These are phyloP conservation scores for Closterium sp. DNA, from an alignment of 139 green algal genomes.

Conservation along the genomic window DNA sequence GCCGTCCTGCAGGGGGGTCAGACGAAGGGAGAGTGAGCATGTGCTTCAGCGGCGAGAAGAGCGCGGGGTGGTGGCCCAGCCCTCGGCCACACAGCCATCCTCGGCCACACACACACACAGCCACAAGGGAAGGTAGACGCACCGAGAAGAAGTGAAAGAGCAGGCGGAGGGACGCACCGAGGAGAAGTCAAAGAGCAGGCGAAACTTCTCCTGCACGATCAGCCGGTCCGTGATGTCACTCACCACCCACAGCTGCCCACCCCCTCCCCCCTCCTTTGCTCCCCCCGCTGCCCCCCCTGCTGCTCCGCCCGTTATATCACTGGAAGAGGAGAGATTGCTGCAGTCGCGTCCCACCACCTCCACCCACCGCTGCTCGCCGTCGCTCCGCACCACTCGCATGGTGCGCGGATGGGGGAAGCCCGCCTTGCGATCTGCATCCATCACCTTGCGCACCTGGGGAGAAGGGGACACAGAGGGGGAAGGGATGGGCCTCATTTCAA, in stretches of 20 bases:
- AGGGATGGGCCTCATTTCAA: too few relatives aligned
- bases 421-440: background rate
- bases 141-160: background rate
- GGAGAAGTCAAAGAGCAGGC: conserved; percentile 7
- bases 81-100: too few relatives aligned
- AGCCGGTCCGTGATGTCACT: conserved; percentile 1
- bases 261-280: background rate
- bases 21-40: background rate
- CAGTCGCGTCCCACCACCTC: conserved; percentile 4
- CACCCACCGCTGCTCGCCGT: conserved; percentile 21
- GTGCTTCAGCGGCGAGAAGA: background rate
- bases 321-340: too few relatives aligned
- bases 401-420: background rate
- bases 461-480: too few relatives aligned
- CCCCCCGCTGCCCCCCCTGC: background rate
- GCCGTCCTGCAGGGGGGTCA: background rate
- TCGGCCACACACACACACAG: background rate
- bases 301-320: too few relatives aligned
- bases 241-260: conserved; percentile 5
- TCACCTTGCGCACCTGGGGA: background rate
- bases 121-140: too few relatives aligned
- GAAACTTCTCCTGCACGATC: conserved; percentile 9
- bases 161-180: background rate
- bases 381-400: conserved; percentile 1
- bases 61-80: too few relatives aligned